Evolutionary conservation across 306 rosid genomes (phyloP).

Genomic region (Cicer pinnatifidum): DNA sequence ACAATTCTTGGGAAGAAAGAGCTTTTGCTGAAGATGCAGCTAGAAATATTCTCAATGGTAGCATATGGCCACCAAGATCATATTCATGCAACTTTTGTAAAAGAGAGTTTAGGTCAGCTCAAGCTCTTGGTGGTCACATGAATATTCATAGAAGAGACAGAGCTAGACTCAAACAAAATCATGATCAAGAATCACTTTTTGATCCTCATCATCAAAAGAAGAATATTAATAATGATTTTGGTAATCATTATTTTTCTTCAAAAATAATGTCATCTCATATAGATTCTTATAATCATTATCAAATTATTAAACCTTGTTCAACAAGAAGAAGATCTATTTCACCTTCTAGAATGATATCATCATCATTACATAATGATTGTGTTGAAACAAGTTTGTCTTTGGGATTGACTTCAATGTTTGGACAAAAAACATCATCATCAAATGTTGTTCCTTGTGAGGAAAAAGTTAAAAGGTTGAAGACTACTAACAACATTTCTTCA

Average conservation of each 20-base stretch:
- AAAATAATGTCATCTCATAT: constrained; percentile 13
- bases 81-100: constrained; percentile 80
- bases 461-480: constrained; percentile 57
- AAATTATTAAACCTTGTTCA: constrained; percentile 12
- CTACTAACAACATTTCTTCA: constrained; percentile 41
- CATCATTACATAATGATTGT: constrained; percentile 17
- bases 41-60: constrained; percentile 56
- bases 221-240: background rate
- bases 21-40: constrained; percentile 84
- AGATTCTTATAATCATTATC: too few species aligned
- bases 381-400: constrained; percentile 66
- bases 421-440: constrained; percentile 39
- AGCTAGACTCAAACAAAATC: constrained; percentile 71
- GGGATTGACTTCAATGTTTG: constrained; percentile 54
- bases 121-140: constrained; percentile 99
- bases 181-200: too few species aligned
- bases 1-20: constrained; percentile 73
- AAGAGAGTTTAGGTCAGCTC: constrained; percentile 91
- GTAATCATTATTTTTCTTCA: constrained; percentile 38
- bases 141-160: constrained; percentile 90
- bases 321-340: constrained; percentile 15
- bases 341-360: background rate
- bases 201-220: too few species aligned
- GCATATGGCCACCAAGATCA: constrained; percentile 90
- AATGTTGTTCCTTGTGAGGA: constrained; percentile 31